Evolutionary conservation across 495 filamentous ascomycete genomes (phyloP), one percentile per base, ranked within the genome.

Genomic region (Tuber microsphaerosporum): DNA sequence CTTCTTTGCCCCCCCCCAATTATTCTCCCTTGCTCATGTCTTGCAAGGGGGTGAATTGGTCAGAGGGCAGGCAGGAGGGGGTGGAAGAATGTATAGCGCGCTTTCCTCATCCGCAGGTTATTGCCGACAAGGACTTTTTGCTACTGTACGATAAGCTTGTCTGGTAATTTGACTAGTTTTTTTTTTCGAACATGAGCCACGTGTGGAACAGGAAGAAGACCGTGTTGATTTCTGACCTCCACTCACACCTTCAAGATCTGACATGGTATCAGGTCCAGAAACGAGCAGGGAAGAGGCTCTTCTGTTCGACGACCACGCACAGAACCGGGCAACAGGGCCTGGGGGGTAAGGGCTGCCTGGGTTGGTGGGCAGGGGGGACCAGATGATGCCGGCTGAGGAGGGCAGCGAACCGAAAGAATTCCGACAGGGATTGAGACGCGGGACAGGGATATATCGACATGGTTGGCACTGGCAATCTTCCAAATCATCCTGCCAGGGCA

Each of bases 381-480:
- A 79, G 77, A 79, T 79, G 77, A 79, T 79, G 77, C 76, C 70
- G 70, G 77, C 73, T 79, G 73, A 79, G 73, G 77, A 77, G 76
- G 77, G 77, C 79, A 79, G 77, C 77, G 77, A 79, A 79, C 77
- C 77, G 77, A 79, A 69, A 73, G 70, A 79, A 79, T 79, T 73
- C 76, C 65, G 77, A 75, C 77, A 79, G 73, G 77, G 77, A 79
- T 79, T 61, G 51, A 73, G 73, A 71, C 70, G 77, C 77, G 77
- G 77, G 76, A 79, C 77, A 79, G 78, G 77, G 77, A 71, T 79
- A 42, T 20, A 48, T 75, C 56, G 77, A 79, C 77, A 79, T 79
- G 77, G 77, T 79, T 79, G 77, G 77, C 77, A 79, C 77, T 79
- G 77, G 77, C 77, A 79, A 79, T 79, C 78, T 73, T 79, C 77